These are phyloP conservation scores for Plasmodium vivax DNA, from an alignment of 169 alveolate species.

Conservation along the genomic window DNA sequence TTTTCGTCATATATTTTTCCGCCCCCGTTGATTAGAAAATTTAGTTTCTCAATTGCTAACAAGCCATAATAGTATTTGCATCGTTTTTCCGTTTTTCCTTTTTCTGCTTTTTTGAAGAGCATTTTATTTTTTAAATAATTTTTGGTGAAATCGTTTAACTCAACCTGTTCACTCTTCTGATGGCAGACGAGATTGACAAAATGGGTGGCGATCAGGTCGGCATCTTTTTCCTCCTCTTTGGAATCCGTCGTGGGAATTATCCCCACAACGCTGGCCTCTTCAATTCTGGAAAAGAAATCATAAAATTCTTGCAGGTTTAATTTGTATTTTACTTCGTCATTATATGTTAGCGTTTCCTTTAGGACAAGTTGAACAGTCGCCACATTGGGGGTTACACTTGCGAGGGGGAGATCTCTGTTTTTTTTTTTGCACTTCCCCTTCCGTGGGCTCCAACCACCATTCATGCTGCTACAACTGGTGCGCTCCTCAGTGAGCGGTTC, in stretches of 20 bases:
- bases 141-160: conserved; percentile 8
- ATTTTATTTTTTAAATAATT: conserved; percentile 16
- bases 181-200: neutral
- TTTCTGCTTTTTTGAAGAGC: neutral
- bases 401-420: too few species aligned
- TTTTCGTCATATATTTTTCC: conserved; percentile 6
- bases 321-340: neutral
- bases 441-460: too few species aligned
- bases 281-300: neutral
- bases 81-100: neutral
- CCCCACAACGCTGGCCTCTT: neutral
- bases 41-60: neutral
- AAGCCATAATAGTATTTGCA: neutral
- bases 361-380: neutral
- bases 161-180: neutral
- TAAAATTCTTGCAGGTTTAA: conserved; percentile 3
- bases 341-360: neutral
- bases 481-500: too few species aligned
- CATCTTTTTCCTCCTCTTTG: neutral
- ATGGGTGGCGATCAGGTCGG: neutral
- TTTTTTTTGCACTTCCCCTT: neutral
- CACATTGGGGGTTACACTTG: neutral
- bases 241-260: neutral
- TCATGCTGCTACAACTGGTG: too few species aligned
- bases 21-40: neutral